phyloP scores from a whole-genome alignment of 1,284 basidiomycete species.

The Leccinum solheimii region DNA sequence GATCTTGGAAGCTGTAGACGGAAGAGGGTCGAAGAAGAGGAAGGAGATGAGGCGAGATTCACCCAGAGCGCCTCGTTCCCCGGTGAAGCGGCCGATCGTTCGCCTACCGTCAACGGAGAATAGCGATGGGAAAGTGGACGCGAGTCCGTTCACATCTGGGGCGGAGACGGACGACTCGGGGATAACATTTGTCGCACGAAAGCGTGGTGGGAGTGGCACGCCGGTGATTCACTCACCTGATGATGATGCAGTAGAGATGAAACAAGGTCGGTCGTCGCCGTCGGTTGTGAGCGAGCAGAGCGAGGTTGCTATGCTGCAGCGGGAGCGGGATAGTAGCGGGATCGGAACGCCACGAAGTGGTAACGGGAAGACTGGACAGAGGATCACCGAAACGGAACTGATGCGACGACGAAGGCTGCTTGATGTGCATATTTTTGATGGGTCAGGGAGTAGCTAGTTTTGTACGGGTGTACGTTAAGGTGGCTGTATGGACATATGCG shows the following conservation, averaged over 20 bases:
- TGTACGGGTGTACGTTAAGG: constrained; percentile 3
- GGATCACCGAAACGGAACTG: constrained; percentile 76
- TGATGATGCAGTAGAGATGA: constrained; percentile 26
- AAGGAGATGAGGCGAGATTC: constrained; percentile 20
- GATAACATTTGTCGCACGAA: constrained; percentile 71
- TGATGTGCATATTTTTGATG: constrained; percentile 57
- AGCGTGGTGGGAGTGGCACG: constrained; percentile 35
- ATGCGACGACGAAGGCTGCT: constrained; percentile 73
- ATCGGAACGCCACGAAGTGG: constrained; percentile 34
- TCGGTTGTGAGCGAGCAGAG: constrained; percentile 5
- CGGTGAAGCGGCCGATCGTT: constrained; percentile 22
- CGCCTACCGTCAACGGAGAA: background rate
- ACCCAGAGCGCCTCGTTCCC: constrained; percentile 22
- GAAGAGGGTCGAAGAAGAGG: constrained; percentile 19
- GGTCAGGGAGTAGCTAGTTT: constrained; percentile 10
- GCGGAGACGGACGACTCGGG: constrained; percentile 66
- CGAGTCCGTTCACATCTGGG: constrained; percentile 42
- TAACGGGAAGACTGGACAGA: constrained; percentile 55
- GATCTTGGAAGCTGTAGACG: constrained; percentile 17
- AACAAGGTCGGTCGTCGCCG: constrained; percentile 22
- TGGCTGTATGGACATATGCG: constrained; percentile 1
- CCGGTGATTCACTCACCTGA: constrained; percentile 16
- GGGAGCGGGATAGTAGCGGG: constrained; percentile 32
- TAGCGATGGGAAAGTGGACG: constrained; percentile 17
- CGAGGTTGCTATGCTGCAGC: constrained; percentile 7